Base-by-base conservation (phyloP, 2,329 filamentous ascomycete species). In the Clonostachys sp. region DNA sequence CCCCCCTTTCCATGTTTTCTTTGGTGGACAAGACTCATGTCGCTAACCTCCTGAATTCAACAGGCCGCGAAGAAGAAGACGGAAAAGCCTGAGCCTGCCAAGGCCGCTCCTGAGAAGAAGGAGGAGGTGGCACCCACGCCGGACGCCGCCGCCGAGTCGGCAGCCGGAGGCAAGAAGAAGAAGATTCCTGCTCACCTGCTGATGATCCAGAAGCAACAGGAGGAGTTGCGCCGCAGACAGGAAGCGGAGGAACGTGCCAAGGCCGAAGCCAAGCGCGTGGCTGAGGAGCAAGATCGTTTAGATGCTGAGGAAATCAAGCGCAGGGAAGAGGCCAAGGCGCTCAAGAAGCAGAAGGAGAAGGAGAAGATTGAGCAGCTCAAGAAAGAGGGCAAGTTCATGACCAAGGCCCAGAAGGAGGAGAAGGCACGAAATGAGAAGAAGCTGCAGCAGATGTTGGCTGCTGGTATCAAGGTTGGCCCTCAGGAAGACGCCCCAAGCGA, bases 271-370 rank as follows among this genome's bases (percentile, higher is more conserved):
- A 82, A 80, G 63, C 79, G 77, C 12, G 75, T 77, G 16, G 64
- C 83, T 30, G 85, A 84, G 57, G 86, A 87, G 56, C 75, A 86
- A 50, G 84, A 89, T 62, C 74, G 76, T 43, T 64, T 69, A 46
- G 78, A 77, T 38, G 81, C 75, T 9, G 89, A 92, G 64, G 88
- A 91, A 58, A 65, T 71, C 48, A 83, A 84, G 69, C 78, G 76
- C 49, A 83, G 74, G 54, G 87, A 89, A 58, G 89, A 92, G 61
- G 82, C 83, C 45, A 89, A 82, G 67, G 83, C 83, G 2, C 69
- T 83, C 41, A 92, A 88, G 77, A 94, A 92, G 75, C 87, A 90
- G 59, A 90, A 82, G 63, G 89, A 95, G 59, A 92, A 88, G 74
- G 87, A 91, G 65, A 89, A 81, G 67, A 84, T 92, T 51, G 89